Conservation (phyloP, 805 yeast species). For the Hanseniaspora vineae region DNA sequence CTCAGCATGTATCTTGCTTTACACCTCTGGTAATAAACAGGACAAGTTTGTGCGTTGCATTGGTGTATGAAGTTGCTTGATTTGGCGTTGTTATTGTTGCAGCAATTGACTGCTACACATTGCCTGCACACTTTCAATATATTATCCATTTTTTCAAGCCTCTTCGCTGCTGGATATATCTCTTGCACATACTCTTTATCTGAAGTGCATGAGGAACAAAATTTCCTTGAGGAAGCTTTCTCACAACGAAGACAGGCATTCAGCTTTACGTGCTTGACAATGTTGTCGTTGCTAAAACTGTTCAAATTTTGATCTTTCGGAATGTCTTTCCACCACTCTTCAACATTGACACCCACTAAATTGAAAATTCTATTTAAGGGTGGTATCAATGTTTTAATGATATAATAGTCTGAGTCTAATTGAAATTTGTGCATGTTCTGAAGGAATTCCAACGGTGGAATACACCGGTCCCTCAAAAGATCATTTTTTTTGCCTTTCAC, state of each 20-base stretch:
- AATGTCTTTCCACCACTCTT: constrained; percentile 41
- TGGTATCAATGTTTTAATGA: constrained; percentile 71
- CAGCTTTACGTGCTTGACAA: neutral
- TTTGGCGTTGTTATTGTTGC: neutral
- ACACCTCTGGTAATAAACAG: constrained; percentile 41
- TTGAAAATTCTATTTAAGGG: constrained; percentile 79
- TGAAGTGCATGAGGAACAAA: neutral
- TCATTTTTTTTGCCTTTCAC: constrained; percentile 37
- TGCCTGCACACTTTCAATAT: constrained; percentile 19
- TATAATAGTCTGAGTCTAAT: constrained; percentile 77
- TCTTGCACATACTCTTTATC: neutral
- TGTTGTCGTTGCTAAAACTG: neutral
- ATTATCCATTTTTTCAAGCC: neutral
- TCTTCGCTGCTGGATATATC: neutral
- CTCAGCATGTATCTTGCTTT: constrained; percentile 13
- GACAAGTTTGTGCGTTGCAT: constrained; percentile 57
- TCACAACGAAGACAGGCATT: neutral
- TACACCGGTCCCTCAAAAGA: constrained; percentile 57
- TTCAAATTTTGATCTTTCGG: constrained; percentile 13
- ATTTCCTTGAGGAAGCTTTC: neutral
- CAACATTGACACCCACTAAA: constrained; percentile 68
- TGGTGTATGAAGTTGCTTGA: constrained; percentile 14
- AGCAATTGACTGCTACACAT: constrained; percentile 21
- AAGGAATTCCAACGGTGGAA: constrained; percentile 67
- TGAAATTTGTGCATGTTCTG: constrained; percentile 25